Conservation (phyloP, 495 filamentous ascomycete genomes). For the Xylaria curta region DNA sequence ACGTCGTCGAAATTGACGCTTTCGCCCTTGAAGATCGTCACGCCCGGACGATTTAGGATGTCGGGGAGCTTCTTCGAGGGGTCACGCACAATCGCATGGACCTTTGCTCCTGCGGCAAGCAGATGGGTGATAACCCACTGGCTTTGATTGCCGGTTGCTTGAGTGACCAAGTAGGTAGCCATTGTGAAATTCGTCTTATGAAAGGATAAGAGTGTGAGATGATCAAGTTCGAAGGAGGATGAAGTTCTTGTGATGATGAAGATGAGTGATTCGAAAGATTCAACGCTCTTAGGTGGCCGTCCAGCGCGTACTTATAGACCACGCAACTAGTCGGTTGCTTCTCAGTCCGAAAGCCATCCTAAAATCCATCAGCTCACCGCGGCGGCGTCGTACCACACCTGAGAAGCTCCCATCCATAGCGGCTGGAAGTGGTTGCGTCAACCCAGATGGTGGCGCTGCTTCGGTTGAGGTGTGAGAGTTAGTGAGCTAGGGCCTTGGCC, state of each 20-base stretch:
- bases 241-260: neutral
- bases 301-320: conserved; percentile 17
- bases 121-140: conserved; percentile 47
- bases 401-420: neutral
- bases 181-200: conserved; percentile 33
- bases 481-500: too few relatives aligned
- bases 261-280: neutral
- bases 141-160: conserved; percentile 58
- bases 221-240: neutral
- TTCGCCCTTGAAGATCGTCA: conserved; percentile 48
- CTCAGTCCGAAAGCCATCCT: neutral
- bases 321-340: neutral
- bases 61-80: conserved; percentile 33
- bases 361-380: neutral
- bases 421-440: neutral
- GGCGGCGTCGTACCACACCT: neutral
- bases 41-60: conserved; percentile 42
- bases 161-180: conserved; percentile 49
- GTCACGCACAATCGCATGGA: conserved; percentile 51
- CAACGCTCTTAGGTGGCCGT: neutral
- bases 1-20: conserved; percentile 47
- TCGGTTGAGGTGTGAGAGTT: neutral
- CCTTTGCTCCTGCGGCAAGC: conserved; percentile 39
- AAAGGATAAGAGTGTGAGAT: neutral
- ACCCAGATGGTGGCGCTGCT: neutral